Evolutionary conservation across 2,329 filamentous ascomycete species (phyloP), one percentile per base, ranked within the genome.

Genomic region (Fusarium protoensiforme): DNA sequence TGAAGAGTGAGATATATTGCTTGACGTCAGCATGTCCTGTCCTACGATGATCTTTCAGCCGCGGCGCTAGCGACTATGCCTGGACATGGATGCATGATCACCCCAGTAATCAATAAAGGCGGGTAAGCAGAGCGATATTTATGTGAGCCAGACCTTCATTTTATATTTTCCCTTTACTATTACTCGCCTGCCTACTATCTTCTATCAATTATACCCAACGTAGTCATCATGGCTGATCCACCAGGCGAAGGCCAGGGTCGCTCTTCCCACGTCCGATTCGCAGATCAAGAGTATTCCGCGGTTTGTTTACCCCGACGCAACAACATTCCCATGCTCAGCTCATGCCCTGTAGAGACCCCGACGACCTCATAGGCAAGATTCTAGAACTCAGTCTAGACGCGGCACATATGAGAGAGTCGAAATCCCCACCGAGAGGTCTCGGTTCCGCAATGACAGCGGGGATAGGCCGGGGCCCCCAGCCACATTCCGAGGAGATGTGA

Each of bases 261-360:
- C 48, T 33, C 62, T 29, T 53, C 61, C 13, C 70, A 73, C 31
- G 73, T 76, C 27, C 73, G 71, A 38, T 76, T 75, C 35, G 62
- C 69, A 35, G 73, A 71, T 29, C 69, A 76, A 59, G 73, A 76
- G 22, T 61, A 68, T 57, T 68, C 69, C 20, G 62, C 43, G 67
- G 73, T 76, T 59, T 68, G 73, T 69, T 67, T 68, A 57, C 51
- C 29, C 20, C 16, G 7, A 20, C 27, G 7, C 33, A 31, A 35
- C 31, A 33, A 41, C 16, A 22, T 9, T 27, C 29, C n/a, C 10
- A 10, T 14, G 22, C 16, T 53, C 35, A 57, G 27, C 67, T 73
- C 56, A 75, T 57, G 18, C 27, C 9, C 18, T 36, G 35, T 18
- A 74, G 74, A 63, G 51, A 41, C 51, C 33, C 27, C 58, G 41